Conservation (phyloP, 495 filamentous ascomycete species). For the Emericellopsis terricola region DNA sequence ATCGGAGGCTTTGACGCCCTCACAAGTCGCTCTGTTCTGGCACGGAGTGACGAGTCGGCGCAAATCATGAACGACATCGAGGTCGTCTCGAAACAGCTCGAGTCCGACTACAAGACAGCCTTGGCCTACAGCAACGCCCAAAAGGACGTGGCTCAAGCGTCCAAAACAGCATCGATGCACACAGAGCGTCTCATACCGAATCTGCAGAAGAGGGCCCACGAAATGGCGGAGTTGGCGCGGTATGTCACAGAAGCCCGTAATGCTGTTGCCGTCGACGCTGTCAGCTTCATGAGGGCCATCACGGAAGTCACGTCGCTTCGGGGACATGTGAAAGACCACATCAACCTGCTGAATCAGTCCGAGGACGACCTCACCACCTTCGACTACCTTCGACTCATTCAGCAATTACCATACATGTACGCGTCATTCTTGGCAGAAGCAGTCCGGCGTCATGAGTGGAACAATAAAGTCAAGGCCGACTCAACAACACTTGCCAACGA, state of each 20-base stretch:
- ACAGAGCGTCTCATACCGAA: constrained; percentile 79
- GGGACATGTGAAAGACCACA: constrained; percentile 45
- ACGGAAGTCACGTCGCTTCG: constrained; percentile 59
- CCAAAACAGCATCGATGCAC: constrained; percentile 71
- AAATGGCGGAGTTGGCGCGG: constrained; percentile 58
- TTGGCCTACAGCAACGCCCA: constrained; percentile 45
- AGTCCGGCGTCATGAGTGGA: constrained; percentile 74
- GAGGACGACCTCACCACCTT: constrained; percentile 53
- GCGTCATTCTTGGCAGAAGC: constrained; percentile 77
- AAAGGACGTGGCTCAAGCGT: constrained; percentile 61
- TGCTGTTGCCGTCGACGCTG: constrained; percentile 34
- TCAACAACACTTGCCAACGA: constrained; percentile 77
- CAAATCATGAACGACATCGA: constrained; percentile 70
- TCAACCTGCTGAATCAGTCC: constrained; percentile 52
- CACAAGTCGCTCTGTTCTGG: constrained; percentile 22
- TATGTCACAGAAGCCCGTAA: constrained; percentile 45
- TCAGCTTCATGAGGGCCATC: constrained; percentile 62
- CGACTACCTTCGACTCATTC: constrained; percentile 54
- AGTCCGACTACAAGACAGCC: constrained; percentile 70
- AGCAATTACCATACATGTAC: constrained; percentile 71
- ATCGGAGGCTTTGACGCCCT: constrained; percentile 28
- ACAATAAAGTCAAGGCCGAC: constrained; percentile 69
- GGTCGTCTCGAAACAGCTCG: constrained; percentile 67
- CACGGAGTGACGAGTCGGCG: constrained; percentile 19
- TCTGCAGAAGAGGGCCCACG: constrained; percentile 45